Base-by-base conservation (phyloP, 1,284 basidiomycete species). In the Erythrobasidium hasegawianum region DNA sequence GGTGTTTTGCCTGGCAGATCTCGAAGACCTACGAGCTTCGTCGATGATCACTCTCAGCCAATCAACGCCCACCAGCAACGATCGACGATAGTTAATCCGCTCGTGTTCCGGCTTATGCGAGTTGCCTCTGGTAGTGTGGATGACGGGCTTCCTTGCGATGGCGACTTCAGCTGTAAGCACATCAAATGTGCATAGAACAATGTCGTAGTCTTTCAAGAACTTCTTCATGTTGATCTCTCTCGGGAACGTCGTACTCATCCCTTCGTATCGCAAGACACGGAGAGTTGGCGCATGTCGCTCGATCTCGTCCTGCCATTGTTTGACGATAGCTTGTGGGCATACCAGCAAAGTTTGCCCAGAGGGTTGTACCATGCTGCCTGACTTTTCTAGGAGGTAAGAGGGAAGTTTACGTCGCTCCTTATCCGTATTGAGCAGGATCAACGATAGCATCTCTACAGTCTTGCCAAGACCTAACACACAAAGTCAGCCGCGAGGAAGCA, bases 401-500 rank as follows among this genome's bases (percentile, higher is more conserved):
- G 72, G 68, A 0, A 71, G 68, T 10, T 43, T 13, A 52, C 45
- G 50, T 4, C 74, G 64, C n/a, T 64, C 45, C 8, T 49, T 57
- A 9, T 72, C 59, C 16, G 20, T 49, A 52, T 61, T 56, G 14
- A 69, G 60, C 11, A 78, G 68, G 9, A 79, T 74, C 18, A 79
- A 64, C 3, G 74, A 71, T 2, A 79, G 61, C 1, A 76, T 70
- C 59, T 78, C 77, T 41, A 78, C 74, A 2, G 78, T 78, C 57
- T 79, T 79, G 7, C 78, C 78, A 1, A 79, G 73, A 3, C 78
- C 78, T 53, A 20, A 8, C 68, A 18, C 62, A 57, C 16, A 54
- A 41, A 13, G 71, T 68, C 9, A 73, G 59, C 59, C 69, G 69
- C 67, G 72, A 72, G 57, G 52, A 41, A 57, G 1, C 71, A 56